These are phyloP conservation scores for Fusarium circinatum DNA, from an alignment of 2,329 filamentous ascomycete genomes.

Conservation along the genomic window DNA sequence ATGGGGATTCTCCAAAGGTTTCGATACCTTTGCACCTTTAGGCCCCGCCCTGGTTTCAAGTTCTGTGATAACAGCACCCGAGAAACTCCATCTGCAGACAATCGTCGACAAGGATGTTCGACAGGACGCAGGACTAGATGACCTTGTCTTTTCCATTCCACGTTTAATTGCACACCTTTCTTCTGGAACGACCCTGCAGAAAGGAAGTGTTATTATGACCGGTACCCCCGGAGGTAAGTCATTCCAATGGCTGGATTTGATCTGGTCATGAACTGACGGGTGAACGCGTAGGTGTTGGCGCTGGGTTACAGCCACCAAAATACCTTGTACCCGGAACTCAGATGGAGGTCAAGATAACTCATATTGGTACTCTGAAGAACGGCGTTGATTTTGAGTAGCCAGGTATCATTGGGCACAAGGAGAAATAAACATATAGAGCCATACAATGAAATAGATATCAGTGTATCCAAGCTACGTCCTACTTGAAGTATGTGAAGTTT, in stretches of 20 bases:
- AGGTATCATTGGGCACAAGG: accelerated
- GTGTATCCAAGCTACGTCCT: accelerated
- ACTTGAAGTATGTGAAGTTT: accelerated
- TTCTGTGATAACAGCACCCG: slow-evolving; percentile 55
- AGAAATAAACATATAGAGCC: accelerated
- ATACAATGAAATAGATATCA: accelerated
- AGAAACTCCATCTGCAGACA: slow-evolving; percentile 55
- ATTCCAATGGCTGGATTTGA: accelerated
- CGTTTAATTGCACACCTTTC: slow-evolving; percentile 52
- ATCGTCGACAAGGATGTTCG: slow-evolving; percentile 58
- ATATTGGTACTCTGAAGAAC: slow-evolving; percentile 50
- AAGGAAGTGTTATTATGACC: slow-evolving; percentile 58
- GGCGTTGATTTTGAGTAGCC: not conserved
- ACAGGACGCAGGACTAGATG: slow-evolving; percentile 53
- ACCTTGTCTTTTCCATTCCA: slow-evolving; percentile 58
- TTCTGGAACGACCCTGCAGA: slow-evolving; percentile 54
- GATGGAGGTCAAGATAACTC: slow-evolving; percentile 53
- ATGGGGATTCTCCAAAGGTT: slow-evolving; percentile 67
- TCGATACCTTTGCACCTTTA: slow-evolving; percentile 65
- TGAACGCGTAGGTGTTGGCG: slow-evolving; percentile 52
- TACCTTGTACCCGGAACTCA: slow-evolving; percentile 52
- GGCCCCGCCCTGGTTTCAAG: slow-evolving; percentile 59
- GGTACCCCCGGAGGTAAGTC: slow-evolving; percentile 50
- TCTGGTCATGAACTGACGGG: accelerated
- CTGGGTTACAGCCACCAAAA: slow-evolving; percentile 53